Evolutionary conservation across 352 stramenopile genomes (phyloP), one percentile per base, ranked within the genome.

Genomic region (Globisporangium lucens): DNA sequence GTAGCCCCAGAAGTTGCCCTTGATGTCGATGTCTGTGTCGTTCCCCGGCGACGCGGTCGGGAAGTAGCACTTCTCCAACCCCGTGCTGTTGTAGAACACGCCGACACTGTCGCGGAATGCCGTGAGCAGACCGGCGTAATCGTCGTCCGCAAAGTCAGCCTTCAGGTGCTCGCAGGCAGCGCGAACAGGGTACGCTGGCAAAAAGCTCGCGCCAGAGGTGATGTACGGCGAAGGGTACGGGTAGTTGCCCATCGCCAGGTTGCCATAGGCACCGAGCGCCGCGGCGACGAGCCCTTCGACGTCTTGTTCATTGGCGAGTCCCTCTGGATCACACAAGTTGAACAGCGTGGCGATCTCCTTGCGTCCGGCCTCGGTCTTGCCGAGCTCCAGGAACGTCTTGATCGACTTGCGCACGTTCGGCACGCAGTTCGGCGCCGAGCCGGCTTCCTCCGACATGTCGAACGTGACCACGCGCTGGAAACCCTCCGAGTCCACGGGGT

Each of bases 41-140:
- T 71, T 33, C n/a, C 72, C 67, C 17, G 78, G 80, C 41, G 81
- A 76, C 67, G 90, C 83, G 9, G 76, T 80, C 4, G 80, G 78
- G 29, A 99, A 78, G 73, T 99, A 99, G 49, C 80, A 88, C n/a
- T 29, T 46, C 43, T 74, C 70, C 46, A 60, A 63, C 22, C 78
- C 58, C 10, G 73, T 76, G 56, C 63, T 78, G 69, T 86, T 86
- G 77, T 83, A 85, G 65, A 76, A 85, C 22, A 86, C 71, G 17
- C 62, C 78, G 17, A 82, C 68, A 30, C 74, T 84, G 13, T 83
- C 70, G 9, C 72, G 68, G n/a, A 88, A 66, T 0, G 72, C 78
- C 0, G 30, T 33, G 30, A 86, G 43, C 20, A 88, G 66, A 20
- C 47, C 67, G 5, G 46, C 30, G 3, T 57, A 56, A 35, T 79